phyloP scores from a whole-genome alignment of 176 grass and related monocot species.

The Oryza coarctata region DNA sequence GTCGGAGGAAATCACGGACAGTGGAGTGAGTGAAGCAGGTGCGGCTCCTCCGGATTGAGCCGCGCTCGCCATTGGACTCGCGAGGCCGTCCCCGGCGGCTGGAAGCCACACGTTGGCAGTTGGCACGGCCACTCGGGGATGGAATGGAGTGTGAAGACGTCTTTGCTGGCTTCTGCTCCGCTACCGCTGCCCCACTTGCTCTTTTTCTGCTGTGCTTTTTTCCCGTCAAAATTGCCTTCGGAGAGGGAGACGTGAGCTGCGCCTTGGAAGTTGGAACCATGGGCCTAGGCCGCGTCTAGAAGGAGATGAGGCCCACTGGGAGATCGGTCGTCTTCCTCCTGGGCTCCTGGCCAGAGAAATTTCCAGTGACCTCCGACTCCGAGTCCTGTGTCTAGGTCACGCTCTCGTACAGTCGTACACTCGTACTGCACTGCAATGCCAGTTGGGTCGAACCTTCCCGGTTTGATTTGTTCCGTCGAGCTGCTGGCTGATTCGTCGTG shows the following conservation, averaged over 20 bases:
- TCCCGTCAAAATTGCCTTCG: not conserved
- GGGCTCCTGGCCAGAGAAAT: no score
- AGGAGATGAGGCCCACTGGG: no score
- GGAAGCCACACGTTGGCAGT: conserved; percentile 32
- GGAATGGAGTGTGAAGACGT: not conserved
- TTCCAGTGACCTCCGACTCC: no score
- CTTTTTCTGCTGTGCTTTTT: not conserved
- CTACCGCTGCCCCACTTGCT: not conserved
- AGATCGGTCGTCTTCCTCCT: no score
- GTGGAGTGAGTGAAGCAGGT: conserved; percentile 37
- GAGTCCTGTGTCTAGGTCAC: no score
- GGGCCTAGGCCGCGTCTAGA: no score
- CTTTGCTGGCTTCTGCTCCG: not conserved
- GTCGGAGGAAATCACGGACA: conserved; percentile 24
- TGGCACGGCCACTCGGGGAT: not conserved
- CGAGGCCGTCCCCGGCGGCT: not conserved
- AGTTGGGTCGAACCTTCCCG: no score
- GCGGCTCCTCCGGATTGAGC: conserved; percentile 21
- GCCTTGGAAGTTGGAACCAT: no score
- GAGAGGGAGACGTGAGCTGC: no score
- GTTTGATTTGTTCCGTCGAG: no score
- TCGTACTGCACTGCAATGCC: not conserved
- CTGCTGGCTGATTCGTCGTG: no score
- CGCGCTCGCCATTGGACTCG: not conserved
- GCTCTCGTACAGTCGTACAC: no score